Conservation (phyloP, 2,329 filamentous ascomycete genomes). For the Epichloe amarillans region DNA sequence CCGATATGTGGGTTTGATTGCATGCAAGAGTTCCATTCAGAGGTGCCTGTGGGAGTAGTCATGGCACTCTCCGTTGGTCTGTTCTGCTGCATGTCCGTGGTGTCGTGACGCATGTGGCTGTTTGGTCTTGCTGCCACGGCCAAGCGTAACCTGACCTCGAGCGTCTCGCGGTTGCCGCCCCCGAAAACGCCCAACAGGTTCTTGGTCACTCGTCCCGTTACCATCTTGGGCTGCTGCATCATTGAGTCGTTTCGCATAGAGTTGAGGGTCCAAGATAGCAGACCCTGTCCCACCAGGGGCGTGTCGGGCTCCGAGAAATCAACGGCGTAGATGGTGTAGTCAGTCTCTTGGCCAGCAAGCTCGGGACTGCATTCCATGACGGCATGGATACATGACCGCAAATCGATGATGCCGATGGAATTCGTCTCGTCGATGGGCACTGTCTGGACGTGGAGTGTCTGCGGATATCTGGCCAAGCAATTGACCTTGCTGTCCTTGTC, state of each 20-base stretch:
- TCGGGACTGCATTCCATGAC: conserved; percentile 73
- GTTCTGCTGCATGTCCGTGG: conserved; percentile 10
- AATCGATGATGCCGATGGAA: conserved; percentile 75
- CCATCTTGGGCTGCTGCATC: conserved; percentile 52
- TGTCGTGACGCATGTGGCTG: conserved; percentile 14
- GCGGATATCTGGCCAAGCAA: conserved; percentile 75
- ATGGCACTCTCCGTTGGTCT: conserved; percentile 22
- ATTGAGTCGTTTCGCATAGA: conserved; percentile 22
- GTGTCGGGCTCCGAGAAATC: conserved; percentile 93
- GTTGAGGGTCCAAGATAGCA: conserved; percentile 73
- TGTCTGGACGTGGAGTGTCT: conserved; percentile 67
- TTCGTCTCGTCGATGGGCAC: conserved; percentile 66
- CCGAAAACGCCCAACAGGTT: conserved; percentile 76
- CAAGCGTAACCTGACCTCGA: conserved; percentile 86
- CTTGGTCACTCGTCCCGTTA: conserved; percentile 82
- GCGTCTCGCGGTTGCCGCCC: conserved; percentile 69
- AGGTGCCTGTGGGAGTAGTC: conserved; percentile 43
- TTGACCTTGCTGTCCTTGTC: conserved; percentile 79
- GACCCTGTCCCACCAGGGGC: conserved; percentile 86
- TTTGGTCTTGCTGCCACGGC: conserved; percentile 56
- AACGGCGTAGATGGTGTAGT: conserved; percentile 95
- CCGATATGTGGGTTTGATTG: conserved; percentile 51
- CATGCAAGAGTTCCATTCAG: conserved; percentile 67
- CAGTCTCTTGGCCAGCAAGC: conserved; percentile 52
- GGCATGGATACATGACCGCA: conserved; percentile 76